Percentiles rank a stretch among this genome's conserved stretches.
phyloP scores from a whole-genome alignment of 495 filamentous ascomycete genomes.

The Xylaria scruposa region DNA sequence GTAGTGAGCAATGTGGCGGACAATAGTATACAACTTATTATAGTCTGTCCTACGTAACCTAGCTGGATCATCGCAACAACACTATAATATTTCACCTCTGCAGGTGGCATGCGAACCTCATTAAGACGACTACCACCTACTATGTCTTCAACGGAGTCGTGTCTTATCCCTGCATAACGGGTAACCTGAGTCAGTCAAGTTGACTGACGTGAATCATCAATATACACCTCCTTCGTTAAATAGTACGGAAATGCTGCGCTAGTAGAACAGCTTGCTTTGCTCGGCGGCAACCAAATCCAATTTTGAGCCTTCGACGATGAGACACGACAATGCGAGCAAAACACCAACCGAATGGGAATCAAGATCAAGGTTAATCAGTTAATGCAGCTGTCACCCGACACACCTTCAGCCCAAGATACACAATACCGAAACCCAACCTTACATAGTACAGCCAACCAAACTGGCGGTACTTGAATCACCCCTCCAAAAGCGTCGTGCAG shows the following conservation, averaged over 20 bases:
- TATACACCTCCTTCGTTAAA: no score
- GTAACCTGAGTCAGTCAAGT: constrained; percentile 10
- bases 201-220: constrained; percentile 17
- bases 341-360: not conserved
- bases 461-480: constrained; percentile 17
- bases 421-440: constrained; percentile 14
- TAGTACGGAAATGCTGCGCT: constrained; percentile 4
- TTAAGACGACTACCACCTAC: no score
- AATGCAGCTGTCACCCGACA: constrained; percentile 7
- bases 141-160: not conserved
- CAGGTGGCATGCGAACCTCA: not conserved
- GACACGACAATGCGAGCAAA: constrained; percentile 1
- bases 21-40: not conserved
- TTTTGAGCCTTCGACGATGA: not conserved
- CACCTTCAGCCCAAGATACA: not conserved
- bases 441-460: constrained; percentile 21
- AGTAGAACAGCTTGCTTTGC: not conserved
- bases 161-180: not conserved
- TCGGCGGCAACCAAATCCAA: not conserved
- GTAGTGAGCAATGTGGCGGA: not conserved
- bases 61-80: no score
- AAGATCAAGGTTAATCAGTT: not conserved
- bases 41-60: constrained; percentile 12
- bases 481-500: constrained; percentile 17
- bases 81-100: no score